These are phyloP conservation scores for Fagopyrum esculentum DNA, from an alignment of 148 eudicot genomes.

Conservation along the genomic window DNA sequence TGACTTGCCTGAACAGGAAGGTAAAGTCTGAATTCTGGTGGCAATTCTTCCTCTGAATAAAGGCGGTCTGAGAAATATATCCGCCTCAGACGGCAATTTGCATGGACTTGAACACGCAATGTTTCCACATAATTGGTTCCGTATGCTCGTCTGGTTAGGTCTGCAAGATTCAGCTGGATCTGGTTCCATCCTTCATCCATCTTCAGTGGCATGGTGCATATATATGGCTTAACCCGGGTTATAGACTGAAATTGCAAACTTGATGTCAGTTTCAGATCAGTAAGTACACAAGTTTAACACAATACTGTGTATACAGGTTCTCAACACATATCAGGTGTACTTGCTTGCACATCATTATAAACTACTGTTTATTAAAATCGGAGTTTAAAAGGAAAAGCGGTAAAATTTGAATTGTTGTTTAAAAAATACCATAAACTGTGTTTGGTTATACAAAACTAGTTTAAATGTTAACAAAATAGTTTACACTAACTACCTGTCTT, in stretches of 20 bases:
- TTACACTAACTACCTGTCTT: too few species aligned
- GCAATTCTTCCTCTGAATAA: constrained; percentile 95
- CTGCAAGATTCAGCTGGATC: constrained; percentile 90
- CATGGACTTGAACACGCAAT: constrained; percentile 94
- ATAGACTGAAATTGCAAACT: constrained; percentile 42
- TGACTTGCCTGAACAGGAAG: constrained; percentile 84
- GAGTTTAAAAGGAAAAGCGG: too few species aligned
- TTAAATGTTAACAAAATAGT: too few species aligned
- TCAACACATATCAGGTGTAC: background rate
- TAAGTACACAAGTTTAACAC: background rate
- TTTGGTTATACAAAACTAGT: too few species aligned
- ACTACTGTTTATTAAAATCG: too few species aligned
- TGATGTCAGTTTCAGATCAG: background rate
- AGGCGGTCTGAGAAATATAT: constrained; percentile 96
- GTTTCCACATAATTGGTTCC: constrained; percentile 98
- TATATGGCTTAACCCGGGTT: constrained; percentile 93
- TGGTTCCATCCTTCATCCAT: constrained; percentile 99
- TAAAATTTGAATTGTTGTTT: too few species aligned
- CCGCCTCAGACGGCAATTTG: constrained; percentile 88
- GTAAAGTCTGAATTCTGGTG: constrained; percentile 93
- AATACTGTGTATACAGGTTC: background rate
- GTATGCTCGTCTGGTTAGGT: constrained; percentile 89
- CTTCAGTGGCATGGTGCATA: constrained; percentile 97
- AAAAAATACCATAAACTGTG: too few species aligned
- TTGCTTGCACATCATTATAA: too few species aligned